Conservation (phyloP, 371 early-diverging fungal genomes). For the Blastocladiella emersonii region DNA sequence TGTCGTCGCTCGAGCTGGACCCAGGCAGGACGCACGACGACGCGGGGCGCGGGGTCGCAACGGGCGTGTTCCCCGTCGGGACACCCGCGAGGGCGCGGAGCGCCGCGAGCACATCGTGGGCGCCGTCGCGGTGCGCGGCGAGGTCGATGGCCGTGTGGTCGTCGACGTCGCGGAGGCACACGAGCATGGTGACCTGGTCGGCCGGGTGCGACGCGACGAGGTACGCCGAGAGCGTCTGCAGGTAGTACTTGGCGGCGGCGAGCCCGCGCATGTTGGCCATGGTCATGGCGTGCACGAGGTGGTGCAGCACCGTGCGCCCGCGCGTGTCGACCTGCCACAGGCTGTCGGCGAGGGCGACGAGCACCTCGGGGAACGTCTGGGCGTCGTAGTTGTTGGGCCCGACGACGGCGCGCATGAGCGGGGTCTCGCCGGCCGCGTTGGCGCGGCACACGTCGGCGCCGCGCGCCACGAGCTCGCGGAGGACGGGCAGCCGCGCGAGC, state of each 20-base stretch:
- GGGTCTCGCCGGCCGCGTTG: slow-evolving; percentile 77
- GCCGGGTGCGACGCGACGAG: slow-evolving; percentile 16
- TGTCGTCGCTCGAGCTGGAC: slow-evolving; percentile 32
- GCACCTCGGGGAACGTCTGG: slow-evolving; percentile 59
- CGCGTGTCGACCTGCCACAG: not conserved
- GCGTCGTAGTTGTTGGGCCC: slow-evolving; percentile 75
- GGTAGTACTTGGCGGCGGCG: not conserved
- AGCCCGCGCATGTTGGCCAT: not conserved
- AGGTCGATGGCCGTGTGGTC: slow-evolving; percentile 86
- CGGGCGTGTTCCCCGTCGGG: slow-evolving; percentile 75
- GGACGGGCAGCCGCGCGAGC: slow-evolving; percentile 60
- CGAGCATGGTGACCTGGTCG: slow-evolving; percentile 18
- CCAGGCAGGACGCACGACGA: slow-evolving; percentile 19
- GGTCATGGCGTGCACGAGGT: slow-evolving; percentile 19
- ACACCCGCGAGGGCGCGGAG: slow-evolving; percentile 63
- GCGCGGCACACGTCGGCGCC: slow-evolving; percentile 56
- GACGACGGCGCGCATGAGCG: slow-evolving; percentile 77
- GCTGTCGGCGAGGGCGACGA: slow-evolving; percentile 39
- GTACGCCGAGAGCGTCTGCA: not conserved
- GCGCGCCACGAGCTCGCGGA: slow-evolving; percentile 53
- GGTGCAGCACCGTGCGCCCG: slow-evolving; percentile 1
- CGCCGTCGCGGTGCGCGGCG: slow-evolving; percentile 69
- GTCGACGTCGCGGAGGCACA: slow-evolving; percentile 55
- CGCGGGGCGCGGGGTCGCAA: slow-evolving; percentile 50
- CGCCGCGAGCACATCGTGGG: slow-evolving; percentile 51